Percentiles rank a stretch among this genome's conserved stretches.
Evolutionary conservation across 2,329 filamentous ascomycete species (phyloP).

Genomic region (Metarhizium guizhouense): DNA sequence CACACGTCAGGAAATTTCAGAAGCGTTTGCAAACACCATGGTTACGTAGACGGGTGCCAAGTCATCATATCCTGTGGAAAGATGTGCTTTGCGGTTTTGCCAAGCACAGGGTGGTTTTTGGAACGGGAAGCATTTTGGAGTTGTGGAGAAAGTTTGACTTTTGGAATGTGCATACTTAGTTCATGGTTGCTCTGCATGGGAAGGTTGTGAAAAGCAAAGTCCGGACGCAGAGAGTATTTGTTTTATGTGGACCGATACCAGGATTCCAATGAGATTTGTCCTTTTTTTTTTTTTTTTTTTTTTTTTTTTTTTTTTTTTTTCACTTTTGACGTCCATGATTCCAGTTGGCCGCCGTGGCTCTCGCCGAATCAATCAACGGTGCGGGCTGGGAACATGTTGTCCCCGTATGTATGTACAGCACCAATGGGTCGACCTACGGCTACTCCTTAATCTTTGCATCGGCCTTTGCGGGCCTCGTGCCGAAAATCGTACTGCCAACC

Average conservation of each 20-base stretch:
- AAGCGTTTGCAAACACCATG: constrained; percentile 48
- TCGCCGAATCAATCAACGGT: too few species aligned
- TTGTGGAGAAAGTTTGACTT: constrained; percentile 10
- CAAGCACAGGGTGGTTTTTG: background rate
- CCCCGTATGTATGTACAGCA: too few species aligned
- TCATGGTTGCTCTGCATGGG: background rate
- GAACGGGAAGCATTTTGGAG: constrained; percentile 21
- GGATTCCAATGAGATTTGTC: background rate
- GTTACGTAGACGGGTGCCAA: constrained; percentile 25
- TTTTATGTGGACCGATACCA: background rate
- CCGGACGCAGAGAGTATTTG: background rate
- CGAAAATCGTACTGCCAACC: constrained; percentile 91
- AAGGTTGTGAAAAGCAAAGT: background rate
- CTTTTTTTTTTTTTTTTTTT: background rate
- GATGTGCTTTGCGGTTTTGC: background rate
- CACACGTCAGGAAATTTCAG: constrained; percentile 41
- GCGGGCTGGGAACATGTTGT: too few species aligned
- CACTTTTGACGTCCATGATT: too few species aligned
- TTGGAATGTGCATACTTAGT: background rate
- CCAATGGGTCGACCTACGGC: background rate
- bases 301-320: too few species aligned
- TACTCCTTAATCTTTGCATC: constrained; percentile 61
- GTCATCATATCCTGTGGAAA: background rate
- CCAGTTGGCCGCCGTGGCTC: too few species aligned
- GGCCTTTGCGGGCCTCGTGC: constrained; percentile 66